These are phyloP conservation scores for Nakataea oryzae DNA, from an alignment of 2,329 filamentous ascomycete species.

Conservation along the genomic window DNA sequence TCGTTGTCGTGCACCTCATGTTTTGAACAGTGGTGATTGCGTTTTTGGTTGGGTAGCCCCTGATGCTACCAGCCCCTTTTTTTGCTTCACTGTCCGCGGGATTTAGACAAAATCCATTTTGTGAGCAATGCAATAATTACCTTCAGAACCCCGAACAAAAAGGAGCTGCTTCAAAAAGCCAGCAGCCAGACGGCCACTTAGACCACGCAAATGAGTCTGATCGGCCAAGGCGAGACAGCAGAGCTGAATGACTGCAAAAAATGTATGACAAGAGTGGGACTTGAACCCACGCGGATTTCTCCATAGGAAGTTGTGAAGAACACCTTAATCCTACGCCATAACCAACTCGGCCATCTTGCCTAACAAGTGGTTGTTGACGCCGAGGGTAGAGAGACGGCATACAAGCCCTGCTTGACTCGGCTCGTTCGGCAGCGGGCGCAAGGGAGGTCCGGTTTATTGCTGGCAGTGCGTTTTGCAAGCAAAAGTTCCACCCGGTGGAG, in stretches of 20 bases:
- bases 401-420: background rate
- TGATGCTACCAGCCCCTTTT: too few relatives aligned
- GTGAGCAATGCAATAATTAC: too few relatives aligned
- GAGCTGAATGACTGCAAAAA: background rate
- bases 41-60: background rate
- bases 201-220: too few relatives aligned
- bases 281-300: slow-evolving; percentile 26
- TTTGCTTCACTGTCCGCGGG: too few relatives aligned
- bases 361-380: background rate
- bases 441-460: background rate
- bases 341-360: slow-evolving; percentile 17
- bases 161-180: background rate
- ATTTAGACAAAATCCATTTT: too few relatives aligned
- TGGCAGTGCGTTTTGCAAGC: background rate
- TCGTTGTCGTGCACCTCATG: background rate
- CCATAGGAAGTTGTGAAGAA: slow-evolving; percentile 8
- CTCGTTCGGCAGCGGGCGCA: background rate
- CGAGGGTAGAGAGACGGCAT: background rate
- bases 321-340: slow-evolving; percentile 18
- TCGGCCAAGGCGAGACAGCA: background rate
- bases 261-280: slow-evolving; percentile 19
- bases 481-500: background rate
- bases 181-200: too few relatives aligned
- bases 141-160: too few relatives aligned
- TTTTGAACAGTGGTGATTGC: background rate